Conservation (phyloP, 2,329 filamentous ascomycete species). For the Xylaria hypoxylon region DNA sequence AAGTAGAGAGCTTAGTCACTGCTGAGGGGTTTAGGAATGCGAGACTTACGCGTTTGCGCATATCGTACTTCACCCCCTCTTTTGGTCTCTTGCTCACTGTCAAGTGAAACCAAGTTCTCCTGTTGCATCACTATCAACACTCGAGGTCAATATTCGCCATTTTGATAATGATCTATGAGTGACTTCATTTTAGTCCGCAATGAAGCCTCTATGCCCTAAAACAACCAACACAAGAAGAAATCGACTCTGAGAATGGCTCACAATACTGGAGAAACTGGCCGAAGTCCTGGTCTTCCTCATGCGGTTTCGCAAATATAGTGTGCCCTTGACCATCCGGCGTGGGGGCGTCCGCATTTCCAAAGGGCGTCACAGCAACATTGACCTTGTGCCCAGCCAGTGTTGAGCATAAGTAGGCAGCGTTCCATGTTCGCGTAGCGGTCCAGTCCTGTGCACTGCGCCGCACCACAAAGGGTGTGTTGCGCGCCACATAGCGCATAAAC, state of each 20-base stretch:
- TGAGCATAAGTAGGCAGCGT: slow-evolving; percentile 66
- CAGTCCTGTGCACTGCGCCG: slow-evolving; percentile 71
- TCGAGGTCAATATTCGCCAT: background rate
- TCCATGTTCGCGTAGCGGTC: slow-evolving; percentile 73
- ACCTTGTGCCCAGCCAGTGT: slow-evolving; percentile 68
- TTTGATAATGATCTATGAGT: background rate
- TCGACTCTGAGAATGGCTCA: slow-evolving; percentile 1
- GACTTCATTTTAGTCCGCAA: background rate
- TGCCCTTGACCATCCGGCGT: slow-evolving; percentile 53
- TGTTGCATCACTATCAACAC: slow-evolving; percentile 62
- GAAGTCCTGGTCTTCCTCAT: slow-evolving; percentile 74
- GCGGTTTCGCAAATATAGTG: slow-evolving; percentile 76
- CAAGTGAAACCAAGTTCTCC: slow-evolving; percentile 54
- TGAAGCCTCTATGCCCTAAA: background rate
- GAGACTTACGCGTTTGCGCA: slow-evolving; percentile 75
- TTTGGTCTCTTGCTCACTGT: slow-evolving; percentile 43
- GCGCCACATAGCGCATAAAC: slow-evolving; percentile 81
- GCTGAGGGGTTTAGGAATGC: background rate
- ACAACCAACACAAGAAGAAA: background rate
- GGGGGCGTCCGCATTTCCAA: slow-evolving; percentile 70
- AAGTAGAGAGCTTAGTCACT: background rate
- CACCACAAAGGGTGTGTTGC: slow-evolving; percentile 80
- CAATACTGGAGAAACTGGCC: slow-evolving; percentile 67
- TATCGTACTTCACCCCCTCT: slow-evolving; percentile 69
- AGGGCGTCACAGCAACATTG: slow-evolving; percentile 82